phyloP scores from a whole-genome alignment of 1,284 basidiomycete genomes.

The Moniliella sp. region DNA sequence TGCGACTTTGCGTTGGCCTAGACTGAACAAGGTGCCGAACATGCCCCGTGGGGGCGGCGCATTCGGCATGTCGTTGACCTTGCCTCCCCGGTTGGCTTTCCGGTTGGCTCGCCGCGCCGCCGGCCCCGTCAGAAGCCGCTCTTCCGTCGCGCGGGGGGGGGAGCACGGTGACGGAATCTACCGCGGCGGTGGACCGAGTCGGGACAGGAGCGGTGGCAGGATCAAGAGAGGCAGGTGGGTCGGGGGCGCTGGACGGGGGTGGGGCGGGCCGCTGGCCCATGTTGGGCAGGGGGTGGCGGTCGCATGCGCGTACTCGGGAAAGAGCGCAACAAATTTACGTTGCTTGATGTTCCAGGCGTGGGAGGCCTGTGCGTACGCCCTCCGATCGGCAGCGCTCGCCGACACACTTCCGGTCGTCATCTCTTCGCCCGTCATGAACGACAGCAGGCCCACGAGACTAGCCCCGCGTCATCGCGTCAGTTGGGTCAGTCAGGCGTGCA shows the following conservation, averaged over 20 bases:
- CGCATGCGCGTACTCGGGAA: conserved; percentile 17
- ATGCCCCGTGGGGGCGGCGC: not conserved
- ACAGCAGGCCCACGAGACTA: conserved; percentile 68
- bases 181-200: not conserved
- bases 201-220: not conserved
- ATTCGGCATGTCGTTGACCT: not conserved
- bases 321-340: conserved; percentile 44
- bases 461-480: not conserved
- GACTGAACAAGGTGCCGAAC: not conserved
- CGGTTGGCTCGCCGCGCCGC: not conserved
- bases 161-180: not conserved
- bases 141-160: not conserved
- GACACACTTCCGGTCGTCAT: conserved; percentile 81
- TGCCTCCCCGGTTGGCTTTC: not conserved
- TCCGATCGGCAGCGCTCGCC: conserved; percentile 58
- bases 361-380: conserved; percentile 51
- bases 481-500: conserved; percentile 3
- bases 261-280: conserved; percentile 12
- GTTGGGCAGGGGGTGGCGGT: conserved; percentile 17
- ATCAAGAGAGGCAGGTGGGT: not conserved
- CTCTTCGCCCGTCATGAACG: conserved; percentile 87
- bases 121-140: not conserved
- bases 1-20: conserved; percentile 1
- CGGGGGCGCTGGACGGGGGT: not conserved
- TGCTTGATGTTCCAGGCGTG: conserved; percentile 65